Base-by-base conservation (phyloP, 2,329 filamentous ascomycete genomes). In the Lomentospora prolificans region DNA sequence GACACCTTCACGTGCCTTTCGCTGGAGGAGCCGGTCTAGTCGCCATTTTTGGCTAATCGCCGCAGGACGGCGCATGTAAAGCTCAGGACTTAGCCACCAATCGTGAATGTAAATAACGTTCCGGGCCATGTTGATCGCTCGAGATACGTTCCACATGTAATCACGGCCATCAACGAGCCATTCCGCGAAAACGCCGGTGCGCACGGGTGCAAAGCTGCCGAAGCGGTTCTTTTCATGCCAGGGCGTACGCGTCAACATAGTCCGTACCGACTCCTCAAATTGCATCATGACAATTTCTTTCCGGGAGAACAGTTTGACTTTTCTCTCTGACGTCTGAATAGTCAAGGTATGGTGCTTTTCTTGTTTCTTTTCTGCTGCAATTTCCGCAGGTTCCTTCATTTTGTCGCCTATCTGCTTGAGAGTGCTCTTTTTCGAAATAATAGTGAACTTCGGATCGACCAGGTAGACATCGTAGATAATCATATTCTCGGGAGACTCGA, bases 71-170 rank as follows among this genome's bases (percentile, higher is more conserved):
- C 94, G 83, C 84, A 97, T 86, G 72, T 99, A 99, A 48, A 99
- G 74, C 70, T 99, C 92, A 1, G 94, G 94, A 63, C 89, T 96
- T 41, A 99, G 74, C 94, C 94, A 99, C 94, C 94, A 99, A 69
- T 97, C 94, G 68, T 99, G 94, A 60, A 99, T 97, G 70, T 97
- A 97, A 63, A 99, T 92, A 59, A 97, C 92, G 72, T 97, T 94
- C 64, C 89, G 89, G 7, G 94, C 94, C 84, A 96, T 96, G 67
- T 90, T 94, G 64, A 99, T 95, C 10, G 94, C 94, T 60, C 92
- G 83, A 9, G 92, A 97, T 6, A 97, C 90, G 67, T 96, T 95
- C 94, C 94, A 99, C 92, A 97, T 97, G 75, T 97, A 95, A 68
- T 99, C 94, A 62, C 94, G 84, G 14, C 89, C 94, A 70, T 99